Base-by-base conservation (phyloP, 257 asterid genomes). In the Euphrasia confusa region DNA sequence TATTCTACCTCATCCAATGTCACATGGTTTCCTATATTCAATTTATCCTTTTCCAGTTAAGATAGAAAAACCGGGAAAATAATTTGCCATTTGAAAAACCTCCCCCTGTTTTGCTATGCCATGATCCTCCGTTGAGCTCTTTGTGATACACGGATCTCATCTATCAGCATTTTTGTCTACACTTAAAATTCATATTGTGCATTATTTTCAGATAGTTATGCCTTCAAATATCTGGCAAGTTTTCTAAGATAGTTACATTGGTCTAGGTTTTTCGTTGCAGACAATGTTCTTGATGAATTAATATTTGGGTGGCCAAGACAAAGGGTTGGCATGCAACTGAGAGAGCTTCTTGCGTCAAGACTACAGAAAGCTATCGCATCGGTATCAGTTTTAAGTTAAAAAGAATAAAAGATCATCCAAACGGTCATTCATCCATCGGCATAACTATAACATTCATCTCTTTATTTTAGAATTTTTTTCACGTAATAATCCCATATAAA, bases 231-330 rank as follows among this genome's bases (percentile, higher is more conserved):
- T 74, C 68, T 61, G 30, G 40, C 11, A 28, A 49, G 61, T 57
- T 39, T 45, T 71, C 78, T 79, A 63, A 75, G 68, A 60, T 48
- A 48, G 61, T 56, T 58, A 69, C 62, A 58, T 60, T 76, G 65
- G 66, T 68, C 50, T 68, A 89, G 97, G 84, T 86, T 78, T 66
- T 89, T 92, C 77, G 80, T 92, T 68, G 96, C 96, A 65, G 96
- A 92, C 83, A 92, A 64, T 68, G 77, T 92, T 71, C 91, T 92
- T 53, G 95, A 84, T 76, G 99, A 92, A 71, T 79, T 92, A 59
- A 80, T 83, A 77, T 92, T 89, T 78, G 99, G 97, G 37, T 92
- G 97, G 97, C 91, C 97, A 72, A 80, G 97, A 71, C 90, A 84
- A 79, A 79, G 65, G 64, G 91, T 84, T 66, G 91, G 94, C 61